phyloP scores from a whole-genome alignment of 805 yeast species.

The Barnettozyma botsteinii region DNA sequence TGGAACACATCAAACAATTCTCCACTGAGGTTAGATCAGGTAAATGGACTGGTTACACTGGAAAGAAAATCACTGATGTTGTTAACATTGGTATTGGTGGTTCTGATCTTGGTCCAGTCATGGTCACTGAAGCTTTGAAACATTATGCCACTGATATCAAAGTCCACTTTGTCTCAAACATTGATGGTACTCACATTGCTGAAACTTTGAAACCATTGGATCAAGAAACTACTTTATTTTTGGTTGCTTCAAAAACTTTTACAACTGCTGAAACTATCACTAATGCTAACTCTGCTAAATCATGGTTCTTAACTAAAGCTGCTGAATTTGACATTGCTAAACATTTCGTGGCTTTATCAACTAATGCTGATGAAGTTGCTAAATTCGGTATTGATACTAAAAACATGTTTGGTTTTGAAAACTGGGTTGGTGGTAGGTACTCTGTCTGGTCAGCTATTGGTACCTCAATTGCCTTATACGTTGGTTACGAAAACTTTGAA shows the following conservation, averaged over 20 bases:
- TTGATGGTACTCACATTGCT: constrained; percentile 96
- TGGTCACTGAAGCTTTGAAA: constrained; percentile 98
- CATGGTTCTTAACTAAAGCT: constrained; percentile 81
- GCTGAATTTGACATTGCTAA: constrained; percentile 73
- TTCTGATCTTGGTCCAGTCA: constrained; percentile 97
- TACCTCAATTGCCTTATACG: constrained; percentile 86
- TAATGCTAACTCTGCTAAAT: constrained; percentile 92
- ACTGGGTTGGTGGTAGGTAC: constrained; percentile 99
- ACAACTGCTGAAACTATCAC: constrained; percentile 98
- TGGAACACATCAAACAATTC: constrained; percentile 95
- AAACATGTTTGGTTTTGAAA: constrained; percentile 98
- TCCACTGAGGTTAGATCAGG: constrained; percentile 88
- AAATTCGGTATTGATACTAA: constrained; percentile 96
- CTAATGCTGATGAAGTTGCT: constrained; percentile 85
- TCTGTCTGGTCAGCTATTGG: constrained; percentile 99
- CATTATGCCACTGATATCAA: constrained; percentile 68
- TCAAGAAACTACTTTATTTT: constrained; percentile 89
- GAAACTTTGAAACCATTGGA: constrained; percentile 73
- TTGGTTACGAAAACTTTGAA: constrained; percentile 93
- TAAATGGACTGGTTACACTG: constrained; percentile 94
- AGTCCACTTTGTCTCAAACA: constrained; percentile 94
- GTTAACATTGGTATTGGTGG: constrained; percentile 99
- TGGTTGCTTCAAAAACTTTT: constrained; percentile 95
- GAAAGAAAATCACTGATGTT: constrained; percentile 85
- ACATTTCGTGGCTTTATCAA: constrained; percentile 95